Evolutionary conservation across 1,284 basidiomycete species (phyloP), one percentile per base, ranked within the genome.

Genomic region (Neolentinus lepideus): DNA sequence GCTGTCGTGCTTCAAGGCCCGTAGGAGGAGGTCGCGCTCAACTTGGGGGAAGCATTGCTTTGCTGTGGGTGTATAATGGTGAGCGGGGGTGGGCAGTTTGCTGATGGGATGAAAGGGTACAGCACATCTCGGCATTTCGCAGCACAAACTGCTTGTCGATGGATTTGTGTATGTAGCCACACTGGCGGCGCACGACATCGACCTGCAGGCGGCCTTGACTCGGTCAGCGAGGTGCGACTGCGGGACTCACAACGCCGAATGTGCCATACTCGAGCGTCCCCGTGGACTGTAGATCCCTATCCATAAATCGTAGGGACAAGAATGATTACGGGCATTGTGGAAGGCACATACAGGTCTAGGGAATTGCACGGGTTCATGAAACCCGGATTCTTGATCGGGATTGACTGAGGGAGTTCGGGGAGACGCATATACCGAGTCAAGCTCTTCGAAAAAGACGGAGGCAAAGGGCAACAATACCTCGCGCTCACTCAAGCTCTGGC

Each of bases 151-250:
- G 70, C 68, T 90, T 93, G 63, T 88, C 80, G 14, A 88, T 84
- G 0, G 86, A 84, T 70, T 95, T 95, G 64, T 90, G 83, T 45
- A 92, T 84, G 66, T 94, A 94, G 10, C 93, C 77, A 1, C 88
- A 66, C 35, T 75, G 76, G 65, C 90, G 93, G 25, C 76, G 83
- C 11, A 93, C 91, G 2, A 92, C 81, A 60, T 94, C 87, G 52
- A 94, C 87, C 92, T 94, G 61, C n/a, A n/a, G n/a, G n/a, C 10
- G 33, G 26, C 36, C 26, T 26, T 48, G 19, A 46, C 51, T 21
- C 48, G 29, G 55, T 25, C 43, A 48, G 48, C 43, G 43, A 47
- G 52, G 33, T 29, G 14, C 14, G 29, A 26, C 58, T 53, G 58
- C 21, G 51, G n/a, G 21, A 64, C 69, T 57, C 61, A 93, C 91